phyloP scores from a whole-genome alignment of 768 basidiomycete species.

The Steccherinum ochraceum region DNA sequence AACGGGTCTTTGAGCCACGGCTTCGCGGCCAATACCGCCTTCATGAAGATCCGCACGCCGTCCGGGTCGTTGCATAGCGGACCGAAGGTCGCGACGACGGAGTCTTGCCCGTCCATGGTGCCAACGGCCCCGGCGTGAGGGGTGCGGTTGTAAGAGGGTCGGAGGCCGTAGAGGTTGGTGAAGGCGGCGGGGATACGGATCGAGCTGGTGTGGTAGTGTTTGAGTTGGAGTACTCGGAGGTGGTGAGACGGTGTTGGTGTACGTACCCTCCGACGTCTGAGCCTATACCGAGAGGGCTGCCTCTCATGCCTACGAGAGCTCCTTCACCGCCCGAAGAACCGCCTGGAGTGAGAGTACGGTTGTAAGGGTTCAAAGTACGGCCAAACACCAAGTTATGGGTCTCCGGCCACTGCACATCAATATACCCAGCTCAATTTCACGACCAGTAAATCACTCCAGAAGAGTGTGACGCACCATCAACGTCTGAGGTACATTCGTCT shows the following conservation, averaged over 20 bases:
- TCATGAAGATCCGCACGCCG: constrained; percentile 49
- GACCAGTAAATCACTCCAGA: not conserved
- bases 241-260: not conserved
- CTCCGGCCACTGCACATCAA: constrained; percentile 40
- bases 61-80: constrained; percentile 46
- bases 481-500: constrained; percentile 75
- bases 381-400: constrained; percentile 60
- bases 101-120: constrained; percentile 46
- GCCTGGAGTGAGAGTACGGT: constrained; percentile 48
- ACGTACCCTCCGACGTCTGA: constrained; percentile 56
- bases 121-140: constrained; percentile 51
- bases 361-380: constrained; percentile 55
- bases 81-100: constrained; percentile 49
- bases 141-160: constrained; percentile 48
- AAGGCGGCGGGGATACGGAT: constrained; percentile 52
- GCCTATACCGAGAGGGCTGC: constrained; percentile 55
- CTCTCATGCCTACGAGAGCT: constrained; percentile 53
- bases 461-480: constrained; percentile 44
- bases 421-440: too few species aligned
- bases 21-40: constrained; percentile 37
- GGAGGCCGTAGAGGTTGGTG: constrained; percentile 53
- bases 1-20: constrained; percentile 55
- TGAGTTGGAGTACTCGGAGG: not conserved
- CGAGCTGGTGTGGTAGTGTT: constrained; percentile 32
- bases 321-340: constrained; percentile 68